Base-by-base conservation (phyloP, 257 asterid species). In the Solanum pennellii region DNA sequence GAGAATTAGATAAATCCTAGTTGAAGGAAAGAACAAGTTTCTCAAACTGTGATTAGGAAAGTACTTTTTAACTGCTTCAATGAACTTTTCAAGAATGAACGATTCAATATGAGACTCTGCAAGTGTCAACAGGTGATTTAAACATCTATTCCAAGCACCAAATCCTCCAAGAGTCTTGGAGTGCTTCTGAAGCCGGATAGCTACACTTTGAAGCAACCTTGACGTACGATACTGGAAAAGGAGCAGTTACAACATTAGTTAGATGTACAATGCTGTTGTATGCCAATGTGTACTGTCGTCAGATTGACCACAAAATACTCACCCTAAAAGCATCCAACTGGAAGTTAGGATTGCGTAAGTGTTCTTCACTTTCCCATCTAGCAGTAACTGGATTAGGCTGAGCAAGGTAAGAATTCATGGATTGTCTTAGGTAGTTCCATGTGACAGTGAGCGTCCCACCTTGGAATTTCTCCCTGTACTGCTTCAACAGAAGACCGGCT, bases 91-190 rank as follows among this genome's bases (percentile, higher is more conserved):
- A 12, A 97, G 98, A 87, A 96, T 91, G 74, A 97, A 96, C 3
- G 99, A 41, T 92, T 97, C 99, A 52, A 97, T 92, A 90, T 97
- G 99, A 25, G 99, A 97, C 88, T 95, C 99, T 6, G 99, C 99
- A 66, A 97, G 98, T 7, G 98, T 97, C 94, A 96, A 86, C 66
- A 97, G 96, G 89, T 97, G 99, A 91, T 97, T 97, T 82, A 97
- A 90, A 86, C 99, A 97, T 93, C 99, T 94, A 92, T 97, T 97
- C 99, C 99, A 97, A 52, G 98, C 99, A 88, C 99, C 99, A 90
- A 97, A 97, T 88, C 95, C 86, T 74, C 99, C 99, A 27, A 95
- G 97, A 71, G 92, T 92, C 91, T 96, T 97, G 9, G 98, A 91
- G 91, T 97, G 99, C 90, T 96, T 97, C 91, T 92, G 91, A 68